These are phyloP conservation scores for Penicillium decumbens DNA, from an alignment of 2,329 filamentous ascomycete species.

Conservation along the genomic window DNA sequence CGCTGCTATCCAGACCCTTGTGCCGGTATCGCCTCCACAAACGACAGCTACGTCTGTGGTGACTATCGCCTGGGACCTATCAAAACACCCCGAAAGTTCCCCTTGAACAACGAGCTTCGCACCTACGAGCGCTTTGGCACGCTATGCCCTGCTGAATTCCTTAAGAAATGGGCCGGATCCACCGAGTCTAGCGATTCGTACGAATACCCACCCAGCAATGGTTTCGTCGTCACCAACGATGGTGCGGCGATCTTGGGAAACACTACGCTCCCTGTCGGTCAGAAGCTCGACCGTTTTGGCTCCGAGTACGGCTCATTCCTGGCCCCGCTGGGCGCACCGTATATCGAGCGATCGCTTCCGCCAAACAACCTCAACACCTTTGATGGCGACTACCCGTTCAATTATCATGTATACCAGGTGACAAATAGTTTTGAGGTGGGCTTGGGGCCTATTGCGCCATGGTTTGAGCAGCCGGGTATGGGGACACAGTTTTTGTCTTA, in stretches of 20 bases:
- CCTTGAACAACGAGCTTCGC: conserved; percentile 28
- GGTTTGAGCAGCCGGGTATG: conserved; percentile 51
- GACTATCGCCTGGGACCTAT: conserved; percentile 39
- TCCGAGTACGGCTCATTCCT: conserved; percentile 44
- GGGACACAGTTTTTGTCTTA: conserved; percentile 38
- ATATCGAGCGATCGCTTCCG: conserved; percentile 46
- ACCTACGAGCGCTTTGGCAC: conserved; percentile 41
- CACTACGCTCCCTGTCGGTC: conserved; percentile 39
- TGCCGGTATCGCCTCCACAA: conserved; percentile 30
- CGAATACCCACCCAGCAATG: conserved; percentile 41
- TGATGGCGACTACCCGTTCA: conserved; percentile 41
- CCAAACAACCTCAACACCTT: conserved; percentile 44
- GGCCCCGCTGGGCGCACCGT: conserved; percentile 45
- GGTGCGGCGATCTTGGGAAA: conserved; percentile 41
- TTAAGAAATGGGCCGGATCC: conserved; percentile 18
- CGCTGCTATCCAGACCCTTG: conserved; percentile 27
- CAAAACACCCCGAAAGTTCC: conserved; percentile 30
- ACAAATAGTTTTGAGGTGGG: conserved; percentile 38
- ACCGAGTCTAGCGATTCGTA: conserved; percentile 1
- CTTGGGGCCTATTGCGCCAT: conserved; percentile 47
- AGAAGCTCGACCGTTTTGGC: conserved; percentile 49
- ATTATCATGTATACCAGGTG: conserved; percentile 50
- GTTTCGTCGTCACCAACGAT: conserved; percentile 40
- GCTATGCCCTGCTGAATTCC: conserved; percentile 42
- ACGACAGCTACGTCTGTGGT: conserved; percentile 35